Evolutionary conservation across 345 rosid genomes (phyloP).

Genomic region (Bretschneidera sinensis): DNA sequence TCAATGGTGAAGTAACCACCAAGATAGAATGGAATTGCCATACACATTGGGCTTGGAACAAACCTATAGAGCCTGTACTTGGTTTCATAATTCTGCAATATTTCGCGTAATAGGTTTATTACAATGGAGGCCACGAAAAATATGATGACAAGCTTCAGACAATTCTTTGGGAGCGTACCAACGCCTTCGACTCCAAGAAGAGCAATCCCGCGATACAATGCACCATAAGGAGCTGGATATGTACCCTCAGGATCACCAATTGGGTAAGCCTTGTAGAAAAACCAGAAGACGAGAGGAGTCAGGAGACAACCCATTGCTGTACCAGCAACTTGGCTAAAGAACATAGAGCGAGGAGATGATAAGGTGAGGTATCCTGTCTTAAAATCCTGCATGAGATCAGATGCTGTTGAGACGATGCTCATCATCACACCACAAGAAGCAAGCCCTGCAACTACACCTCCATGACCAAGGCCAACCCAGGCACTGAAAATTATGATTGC

Average conservation of each 20-base stretch:
- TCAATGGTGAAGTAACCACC: slow-evolving; percentile 84
- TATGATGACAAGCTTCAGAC: slow-evolving; percentile 45
- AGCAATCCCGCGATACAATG: slow-evolving; percentile 69
- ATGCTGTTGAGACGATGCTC: slow-evolving; percentile 94
- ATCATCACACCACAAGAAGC: slow-evolving; percentile 92
- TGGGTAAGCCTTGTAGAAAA: slow-evolving; percentile 72
- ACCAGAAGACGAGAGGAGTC: slow-evolving; percentile 74
- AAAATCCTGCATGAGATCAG: slow-evolving; percentile 91
- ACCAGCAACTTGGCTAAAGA: slow-evolving; percentile 72
- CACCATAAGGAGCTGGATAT: slow-evolving; percentile 78
- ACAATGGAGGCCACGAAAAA: slow-evolving; percentile 47
- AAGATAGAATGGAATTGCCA: slow-evolving; percentile 93
- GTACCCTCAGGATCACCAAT: slow-evolving; percentile 60
- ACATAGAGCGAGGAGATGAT: slow-evolving; percentile 86
- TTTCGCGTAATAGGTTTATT: slow-evolving; percentile 35
- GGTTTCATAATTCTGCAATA: slow-evolving; percentile 29
- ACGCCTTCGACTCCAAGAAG: slow-evolving; percentile 71
- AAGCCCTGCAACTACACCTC: slow-evolving; percentile 79
- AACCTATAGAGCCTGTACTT: slow-evolving; percentile 37
- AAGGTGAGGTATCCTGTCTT: slow-evolving; percentile 89
- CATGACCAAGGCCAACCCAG: slow-evolving; percentile 62
- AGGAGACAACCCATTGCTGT: slow-evolving; percentile 69
- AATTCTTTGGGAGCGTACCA: slow-evolving; percentile 62
- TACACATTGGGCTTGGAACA: slow-evolving; percentile 88
- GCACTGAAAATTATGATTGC: slow-evolving; percentile 75